phyloP scores from a whole-genome alignment of 106 monocot species.

The Posidonia australis region DNA sequence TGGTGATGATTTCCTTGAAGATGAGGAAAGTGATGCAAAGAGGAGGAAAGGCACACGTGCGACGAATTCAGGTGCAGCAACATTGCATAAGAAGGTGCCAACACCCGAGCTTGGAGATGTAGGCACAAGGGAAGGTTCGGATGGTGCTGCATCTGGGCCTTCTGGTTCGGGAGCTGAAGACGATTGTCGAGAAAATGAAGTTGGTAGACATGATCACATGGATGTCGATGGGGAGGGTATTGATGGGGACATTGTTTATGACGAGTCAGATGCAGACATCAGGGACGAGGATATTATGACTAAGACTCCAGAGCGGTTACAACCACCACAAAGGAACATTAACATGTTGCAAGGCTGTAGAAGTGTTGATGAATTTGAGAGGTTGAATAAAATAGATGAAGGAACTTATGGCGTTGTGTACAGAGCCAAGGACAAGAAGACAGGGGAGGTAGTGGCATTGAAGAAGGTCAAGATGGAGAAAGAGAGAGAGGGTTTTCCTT shows the following conservation, averaged over 20 bases:
- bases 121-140: conserved; percentile 34
- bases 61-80: not conserved
- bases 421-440: conserved; percentile 71
- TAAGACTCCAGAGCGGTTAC: conserved; percentile 17
- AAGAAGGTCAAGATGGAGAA: conserved; percentile 96
- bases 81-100: conserved; percentile 16
- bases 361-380: conserved; percentile 83
- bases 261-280: conserved; percentile 19
- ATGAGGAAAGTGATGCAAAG: conserved; percentile 25
- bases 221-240: conserved; percentile 24
- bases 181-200: conserved; percentile 10
- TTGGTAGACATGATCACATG: conserved; percentile 24
- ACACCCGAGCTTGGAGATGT: conserved; percentile 58
- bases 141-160: conserved; percentile 18
- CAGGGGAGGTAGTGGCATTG: conserved; percentile 66
- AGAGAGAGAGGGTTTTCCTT: conserved; percentile 88
- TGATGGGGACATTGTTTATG: not conserved
- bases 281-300: conserved; percentile 16
- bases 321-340: conserved; percentile 39
- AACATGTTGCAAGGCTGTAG: conserved; percentile 85
- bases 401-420: conserved; percentile 96
- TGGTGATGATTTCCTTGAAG: conserved; percentile 27
- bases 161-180: conserved; percentile 34
- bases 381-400: conserved; percentile 75
- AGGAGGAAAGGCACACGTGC: conserved; percentile 18